phyloP scores from a whole-genome alignment of 371 early-diverging fungal genomes.

The Lichtheimia ramosa region DNA sequence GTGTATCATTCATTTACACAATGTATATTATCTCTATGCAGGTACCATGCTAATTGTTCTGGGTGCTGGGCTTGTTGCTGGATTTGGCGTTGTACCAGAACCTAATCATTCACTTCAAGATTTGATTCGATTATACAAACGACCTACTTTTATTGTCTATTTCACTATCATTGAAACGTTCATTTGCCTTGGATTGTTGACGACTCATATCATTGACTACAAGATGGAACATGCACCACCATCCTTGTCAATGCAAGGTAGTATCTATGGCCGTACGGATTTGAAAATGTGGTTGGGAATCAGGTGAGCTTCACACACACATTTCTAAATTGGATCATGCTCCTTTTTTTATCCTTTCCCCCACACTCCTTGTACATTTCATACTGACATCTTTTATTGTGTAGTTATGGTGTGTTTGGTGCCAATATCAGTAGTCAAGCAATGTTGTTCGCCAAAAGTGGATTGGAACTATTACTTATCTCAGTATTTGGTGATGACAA shows the following conservation, averaged over 20 bases:
- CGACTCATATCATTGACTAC: slow-evolving; percentile 53
- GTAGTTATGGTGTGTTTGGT: slow-evolving; percentile 69
- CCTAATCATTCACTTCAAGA: slow-evolving; percentile 72
- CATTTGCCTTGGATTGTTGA: slow-evolving; percentile 51
- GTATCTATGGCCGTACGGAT: slow-evolving; percentile 25
- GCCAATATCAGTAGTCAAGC: slow-evolving; percentile 81
- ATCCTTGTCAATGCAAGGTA: neutral
- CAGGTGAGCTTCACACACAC: slow-evolving; percentile 25
- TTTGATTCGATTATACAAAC: slow-evolving; percentile 69
- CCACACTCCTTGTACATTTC: neutral
- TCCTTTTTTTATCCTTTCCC: neutral
- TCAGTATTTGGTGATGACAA: slow-evolving; percentile 63
- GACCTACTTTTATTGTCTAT: slow-evolving; percentile 73
- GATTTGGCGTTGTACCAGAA: slow-evolving; percentile 81
- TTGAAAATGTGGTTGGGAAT: slow-evolving; percentile 46
- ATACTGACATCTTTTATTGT: neutral
- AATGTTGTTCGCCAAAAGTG: slow-evolving; percentile 81
- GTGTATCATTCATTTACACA: neutral
- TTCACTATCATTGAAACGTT: slow-evolving; percentile 61
- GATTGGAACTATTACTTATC: slow-evolving; percentile 72
- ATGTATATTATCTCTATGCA: slow-evolving; percentile 12
- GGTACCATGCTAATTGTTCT: slow-evolving; percentile 72
- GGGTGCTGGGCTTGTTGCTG: slow-evolving; percentile 72
- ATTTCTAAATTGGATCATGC: neutral
- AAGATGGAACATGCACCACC: slow-evolving; percentile 17